Percentiles rank a stretch among this genome's conserved stretches.
Evolutionary conservation across 2,329 filamentous ascomycete species (phyloP).

Genomic region (Colletotrichum sp.): DNA sequence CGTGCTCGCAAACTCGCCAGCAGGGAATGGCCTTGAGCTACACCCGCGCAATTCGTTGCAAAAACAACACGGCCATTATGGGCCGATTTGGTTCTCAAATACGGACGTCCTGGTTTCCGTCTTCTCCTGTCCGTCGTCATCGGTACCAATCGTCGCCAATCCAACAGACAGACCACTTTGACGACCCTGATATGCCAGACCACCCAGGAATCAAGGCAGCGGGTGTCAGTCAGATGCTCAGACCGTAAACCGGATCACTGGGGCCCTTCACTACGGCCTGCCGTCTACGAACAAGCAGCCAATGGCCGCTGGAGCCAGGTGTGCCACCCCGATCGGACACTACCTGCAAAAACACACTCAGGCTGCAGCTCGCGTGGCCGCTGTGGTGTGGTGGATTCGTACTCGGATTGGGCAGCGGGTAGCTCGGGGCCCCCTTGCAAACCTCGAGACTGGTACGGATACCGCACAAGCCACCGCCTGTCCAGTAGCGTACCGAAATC

Average conservation of each 20-base stretch:
- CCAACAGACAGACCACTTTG: not conserved
- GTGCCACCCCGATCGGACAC: conserved; percentile 2
- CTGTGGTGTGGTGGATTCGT: not conserved
- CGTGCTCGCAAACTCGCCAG: not conserved
- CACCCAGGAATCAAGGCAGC: not conserved
- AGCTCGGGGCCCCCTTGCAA: conserved; percentile 3
- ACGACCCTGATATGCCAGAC: not conserved
- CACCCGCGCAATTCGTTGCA: not conserved
- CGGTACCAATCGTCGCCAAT: not conserved
- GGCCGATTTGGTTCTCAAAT: not conserved
- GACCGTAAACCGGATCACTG: conserved; percentile 2
- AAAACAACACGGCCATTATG: not conserved
- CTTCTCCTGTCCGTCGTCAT: not conserved
- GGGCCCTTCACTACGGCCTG: not conserved
- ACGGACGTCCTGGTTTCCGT: not conserved
- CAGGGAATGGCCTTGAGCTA: not conserved
- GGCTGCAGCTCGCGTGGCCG: not conserved
- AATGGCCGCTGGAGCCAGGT: not conserved
- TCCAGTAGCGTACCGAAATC: not conserved
- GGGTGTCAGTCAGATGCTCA: conserved; percentile 12
- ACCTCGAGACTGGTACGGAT: not conserved
- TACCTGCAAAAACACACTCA: not conserved
- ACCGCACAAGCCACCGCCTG: not conserved
- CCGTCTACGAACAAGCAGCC: not conserved
- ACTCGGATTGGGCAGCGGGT: conserved; percentile 4